A percentile compares a stretch with the other conserved stretches of the same genome.
Conservation (phyloP, 768 basidiomycete species). For the Termitomyces sp. region DNA sequence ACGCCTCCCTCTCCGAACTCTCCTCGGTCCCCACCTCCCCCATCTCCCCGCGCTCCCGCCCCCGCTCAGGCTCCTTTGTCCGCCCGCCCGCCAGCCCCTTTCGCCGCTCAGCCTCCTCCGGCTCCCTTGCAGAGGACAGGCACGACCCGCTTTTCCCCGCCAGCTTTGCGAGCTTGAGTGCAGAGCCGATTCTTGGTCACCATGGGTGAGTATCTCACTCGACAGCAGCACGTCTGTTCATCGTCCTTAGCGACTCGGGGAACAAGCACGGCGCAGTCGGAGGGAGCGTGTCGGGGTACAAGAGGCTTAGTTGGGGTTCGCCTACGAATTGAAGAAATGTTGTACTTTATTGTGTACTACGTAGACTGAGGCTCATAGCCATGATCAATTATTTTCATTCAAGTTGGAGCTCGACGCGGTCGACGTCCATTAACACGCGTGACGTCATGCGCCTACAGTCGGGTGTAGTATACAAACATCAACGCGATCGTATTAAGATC, state of each 20-base stretch:
- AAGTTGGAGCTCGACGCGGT: too few relatives aligned
- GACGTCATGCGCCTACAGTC: too few relatives aligned
- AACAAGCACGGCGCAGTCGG: slow-evolving; percentile 11
- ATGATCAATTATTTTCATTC: too few relatives aligned
- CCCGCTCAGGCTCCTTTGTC: slow-evolving; percentile 4
- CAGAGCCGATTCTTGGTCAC: slow-evolving; percentile 9
- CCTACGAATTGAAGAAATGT: too few relatives aligned
- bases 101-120: slow-evolving; percentile 27
- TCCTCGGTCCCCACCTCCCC: slow-evolving; percentile 16
- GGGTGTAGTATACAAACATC: too few relatives aligned
- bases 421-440: too few relatives aligned
- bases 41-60: slow-evolving; percentile 17
- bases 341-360: too few relatives aligned
- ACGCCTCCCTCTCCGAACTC: slow-evolving; percentile 20
- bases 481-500: too few relatives aligned
- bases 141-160: slow-evolving; percentile 78
- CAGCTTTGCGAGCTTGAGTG: slow-evolving; percentile 64
- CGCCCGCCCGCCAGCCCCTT: slow-evolving; percentile 15
- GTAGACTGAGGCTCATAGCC: too few relatives aligned
- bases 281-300: slow-evolving; percentile 8
- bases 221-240: not conserved
- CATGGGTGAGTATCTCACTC: not conserved
- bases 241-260: slow-evolving; percentile 13
- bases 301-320: slow-evolving; percentile 13
- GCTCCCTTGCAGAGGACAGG: slow-evolving; percentile 21